Base-by-base conservation (phyloP, 139 green algal species). In the Ettlia oleoabundans region DNA sequence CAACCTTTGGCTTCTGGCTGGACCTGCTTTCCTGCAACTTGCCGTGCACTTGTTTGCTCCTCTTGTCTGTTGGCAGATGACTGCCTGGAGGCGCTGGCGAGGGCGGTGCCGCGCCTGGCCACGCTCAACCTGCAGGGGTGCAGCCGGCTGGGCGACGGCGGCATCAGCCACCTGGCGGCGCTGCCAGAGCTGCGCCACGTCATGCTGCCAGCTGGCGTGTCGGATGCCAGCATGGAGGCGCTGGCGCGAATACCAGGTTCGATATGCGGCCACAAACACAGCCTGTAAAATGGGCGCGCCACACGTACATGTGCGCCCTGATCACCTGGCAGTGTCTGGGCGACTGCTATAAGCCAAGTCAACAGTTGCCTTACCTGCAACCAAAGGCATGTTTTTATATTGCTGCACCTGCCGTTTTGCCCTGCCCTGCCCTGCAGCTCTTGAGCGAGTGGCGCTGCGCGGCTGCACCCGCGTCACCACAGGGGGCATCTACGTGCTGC, bases 121-220 rank as follows among this genome's bases (percentile, higher is more conserved):
- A 71, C 58, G n/a, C 75, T 81, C 40, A 81, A 81, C 75, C 75
- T 81, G 75, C 75, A 81, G 58, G 75, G 75, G 38, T 81, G 75
- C 72, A 51, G 33, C 75, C 28, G 75, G 30, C 15, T 81, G 40
- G 61, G 58, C 18, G 75, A 81, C n/a, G 40, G 37, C 2, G 75
- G 61, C n/a, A 28, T 81, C 3, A 32, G 40, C 3, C 58, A 61
- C n/a, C 61, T 81, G 40, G 58, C 19, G 4, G 41, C 42, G n/a
- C 21, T 81, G 75, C 75, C 58, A 1, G 8, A 21, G 2, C 75
- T 81, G 75, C 42, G 75, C 37, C 75, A 81, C 40, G 38, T 81
- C 30, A 37, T 81, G 75, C 58, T 70, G 55, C 75, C 55, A 0
- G 58, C 10, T 1, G 75, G 75, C 55, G n/a, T 71, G 35, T 69